phyloP scores from a whole-genome alignment of 192 early-diverging fungal species.

The Mortierella alpina region DNA sequence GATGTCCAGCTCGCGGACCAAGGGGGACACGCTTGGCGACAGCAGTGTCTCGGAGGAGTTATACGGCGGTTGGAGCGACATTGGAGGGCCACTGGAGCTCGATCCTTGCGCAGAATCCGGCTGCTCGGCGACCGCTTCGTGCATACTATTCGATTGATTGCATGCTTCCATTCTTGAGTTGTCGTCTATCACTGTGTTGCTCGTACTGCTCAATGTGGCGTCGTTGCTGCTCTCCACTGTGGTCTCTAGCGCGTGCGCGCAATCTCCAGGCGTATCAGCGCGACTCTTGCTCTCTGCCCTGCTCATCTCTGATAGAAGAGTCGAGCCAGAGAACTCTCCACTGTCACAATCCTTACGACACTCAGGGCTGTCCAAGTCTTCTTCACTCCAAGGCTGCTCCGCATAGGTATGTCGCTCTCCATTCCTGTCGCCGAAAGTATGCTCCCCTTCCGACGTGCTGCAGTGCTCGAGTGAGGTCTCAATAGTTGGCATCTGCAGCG shows the following conservation, averaged over 20 bases:
- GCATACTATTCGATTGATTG: too few species aligned
- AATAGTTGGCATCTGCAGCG: slow-evolving; percentile 34
- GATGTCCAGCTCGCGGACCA: slow-evolving; percentile 37
- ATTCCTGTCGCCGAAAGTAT: background rate
- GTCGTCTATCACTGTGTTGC: too few species aligned
- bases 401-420: background rate
- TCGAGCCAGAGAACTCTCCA: slow-evolving; percentile 1
- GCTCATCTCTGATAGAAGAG: background rate
- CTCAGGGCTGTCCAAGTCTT: background rate
- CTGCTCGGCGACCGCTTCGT: background rate
- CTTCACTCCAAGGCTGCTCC: slow-evolving; percentile 21
- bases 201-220: too few species aligned
- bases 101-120: background rate
- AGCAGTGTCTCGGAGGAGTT: background rate
- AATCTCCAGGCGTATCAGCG: background rate
- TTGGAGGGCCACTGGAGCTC: slow-evolving; percentile 7
- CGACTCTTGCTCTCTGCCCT: slow-evolving; percentile 9
- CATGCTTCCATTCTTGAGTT: too few species aligned
- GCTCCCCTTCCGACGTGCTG: background rate
- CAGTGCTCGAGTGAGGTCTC: background rate
- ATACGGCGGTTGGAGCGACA: background rate
- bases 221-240: too few species aligned
- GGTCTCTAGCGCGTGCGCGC: too few species aligned
- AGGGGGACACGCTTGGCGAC: slow-evolving; percentile 10
- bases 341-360: background rate